A percentile compares a stretch with the other conserved stretches of the same genome.
phyloP scores from a whole-genome alignment of 345 rosid genomes.

The Salix purpurea region DNA sequence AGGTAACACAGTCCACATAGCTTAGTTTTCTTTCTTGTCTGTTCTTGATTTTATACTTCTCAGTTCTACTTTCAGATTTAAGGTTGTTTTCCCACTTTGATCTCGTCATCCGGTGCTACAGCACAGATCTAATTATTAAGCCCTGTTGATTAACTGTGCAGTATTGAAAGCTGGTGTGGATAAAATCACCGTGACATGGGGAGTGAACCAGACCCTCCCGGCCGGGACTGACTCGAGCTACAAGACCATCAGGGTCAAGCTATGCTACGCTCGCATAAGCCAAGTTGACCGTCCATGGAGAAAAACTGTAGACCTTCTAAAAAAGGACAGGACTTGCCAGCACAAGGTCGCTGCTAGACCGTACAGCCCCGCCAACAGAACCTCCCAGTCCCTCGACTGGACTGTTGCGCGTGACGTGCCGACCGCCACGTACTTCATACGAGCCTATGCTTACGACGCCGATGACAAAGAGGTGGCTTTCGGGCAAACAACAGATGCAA shows the following conservation, averaged over 20 bases:
- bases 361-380: slow-evolving; percentile 21
- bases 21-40: background rate
- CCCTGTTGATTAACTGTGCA: slow-evolving; percentile 8
- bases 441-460: slow-evolving; percentile 51
- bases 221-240: slow-evolving; percentile 39
- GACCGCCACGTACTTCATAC: slow-evolving; percentile 59
- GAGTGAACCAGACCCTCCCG: slow-evolving; percentile 36
- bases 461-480: slow-evolving; percentile 37
- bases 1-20: slow-evolving; percentile 21
- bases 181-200: slow-evolving; percentile 54
- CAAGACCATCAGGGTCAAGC: slow-evolving; percentile 44
- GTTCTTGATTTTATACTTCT: background rate
- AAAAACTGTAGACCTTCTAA: slow-evolving; percentile 43
- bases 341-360: slow-evolving; percentile 37
- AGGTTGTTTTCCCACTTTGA: background rate
- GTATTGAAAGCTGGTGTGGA: slow-evolving; percentile 52
- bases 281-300: slow-evolving; percentile 78
- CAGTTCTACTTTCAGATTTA: background rate
- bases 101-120: background rate
- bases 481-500: slow-evolving; percentile 47
- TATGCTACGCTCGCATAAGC: slow-evolving; percentile 72
- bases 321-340: slow-evolving; percentile 67
- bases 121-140: background rate
- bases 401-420: slow-evolving; percentile 49
- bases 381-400: slow-evolving; percentile 38